Evolutionary conservation across 2,329 filamentous ascomycete species (phyloP).

Genomic region (Lachnellula cervina): DNA sequence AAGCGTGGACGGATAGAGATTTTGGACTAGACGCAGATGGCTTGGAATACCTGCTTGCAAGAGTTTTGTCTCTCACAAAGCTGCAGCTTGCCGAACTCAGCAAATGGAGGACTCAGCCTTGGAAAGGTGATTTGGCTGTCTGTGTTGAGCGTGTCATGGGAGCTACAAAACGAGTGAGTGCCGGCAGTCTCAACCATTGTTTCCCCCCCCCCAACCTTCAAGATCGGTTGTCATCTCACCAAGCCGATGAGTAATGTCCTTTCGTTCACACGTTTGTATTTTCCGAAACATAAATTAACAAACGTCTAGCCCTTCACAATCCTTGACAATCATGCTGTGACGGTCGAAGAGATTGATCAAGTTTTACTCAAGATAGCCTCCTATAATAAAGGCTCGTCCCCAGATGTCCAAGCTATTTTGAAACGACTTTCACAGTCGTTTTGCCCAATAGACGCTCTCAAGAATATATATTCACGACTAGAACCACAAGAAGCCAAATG

Average conservation of each 20-base stretch:
- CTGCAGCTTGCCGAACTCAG: constrained; percentile 58
- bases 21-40: constrained; percentile 61
- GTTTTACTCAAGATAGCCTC: constrained; percentile 63
- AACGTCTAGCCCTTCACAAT: neutral
- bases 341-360: constrained; percentile 67
- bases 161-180: constrained; percentile 18
- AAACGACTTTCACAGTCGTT: neutral
- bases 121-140: constrained; percentile 63
- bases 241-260: too few species aligned
- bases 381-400: constrained; percentile 65
- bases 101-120: constrained; percentile 50
- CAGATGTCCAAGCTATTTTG: constrained; percentile 43
- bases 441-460: constrained; percentile 40
- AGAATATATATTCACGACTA: constrained; percentile 53
- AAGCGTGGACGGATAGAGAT: constrained; percentile 70
- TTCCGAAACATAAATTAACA: neutral
- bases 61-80: constrained; percentile 59
- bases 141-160: constrained; percentile 29
- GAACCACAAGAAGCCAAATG: constrained; percentile 74
- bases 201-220: constrained; percentile 6
- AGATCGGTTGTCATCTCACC: neutral
- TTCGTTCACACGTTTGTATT: too few species aligned
- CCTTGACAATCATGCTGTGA: constrained; percentile 40
- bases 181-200: too few species aligned
- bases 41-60: constrained; percentile 63